A percentile compares a stretch with the other conserved stretches of the same genome.
Conservation (phyloP, 202 grass and related monocot species). For the Digitaria exilis region DNA sequence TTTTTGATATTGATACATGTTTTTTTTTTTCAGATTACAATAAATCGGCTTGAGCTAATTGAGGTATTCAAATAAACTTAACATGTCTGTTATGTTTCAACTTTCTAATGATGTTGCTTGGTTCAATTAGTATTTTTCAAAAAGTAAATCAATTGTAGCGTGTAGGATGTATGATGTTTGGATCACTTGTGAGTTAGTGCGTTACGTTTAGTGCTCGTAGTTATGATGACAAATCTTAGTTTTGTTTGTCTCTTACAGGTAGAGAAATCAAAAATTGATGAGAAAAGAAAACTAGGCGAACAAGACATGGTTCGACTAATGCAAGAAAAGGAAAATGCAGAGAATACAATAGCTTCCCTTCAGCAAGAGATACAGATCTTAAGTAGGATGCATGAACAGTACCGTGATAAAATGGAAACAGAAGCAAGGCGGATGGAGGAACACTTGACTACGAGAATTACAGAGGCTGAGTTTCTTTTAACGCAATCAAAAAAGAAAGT, state of each 20-base stretch:
- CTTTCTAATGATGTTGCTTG: constrained; percentile 16
- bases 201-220: background rate
- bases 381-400: constrained; percentile 75
- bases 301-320: constrained; percentile 64
- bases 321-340: constrained; percentile 75
- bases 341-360: constrained; percentile 58
- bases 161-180: background rate
- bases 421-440: constrained; percentile 72
- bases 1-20: constrained; percentile 35
- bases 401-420: constrained; percentile 58
- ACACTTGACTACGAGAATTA: constrained; percentile 62
- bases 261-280: constrained; percentile 87
- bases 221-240: constrained; percentile 13
- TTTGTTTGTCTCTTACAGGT: constrained; percentile 48
- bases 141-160: background rate
- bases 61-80: constrained; percentile 56
- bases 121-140: constrained; percentile 8
- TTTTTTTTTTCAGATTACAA: constrained; percentile 68
- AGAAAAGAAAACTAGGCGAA: constrained; percentile 67
- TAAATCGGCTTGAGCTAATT: constrained; percentile 72
- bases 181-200: constrained; percentile 9
- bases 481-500: constrained; percentile 72
- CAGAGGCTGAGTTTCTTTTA: constrained; percentile 80
- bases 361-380: constrained; percentile 77
- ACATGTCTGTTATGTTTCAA: background rate